Base-by-base conservation (phyloP, 1,284 basidiomycete species). In the Moniliophthora roreri region DNA sequence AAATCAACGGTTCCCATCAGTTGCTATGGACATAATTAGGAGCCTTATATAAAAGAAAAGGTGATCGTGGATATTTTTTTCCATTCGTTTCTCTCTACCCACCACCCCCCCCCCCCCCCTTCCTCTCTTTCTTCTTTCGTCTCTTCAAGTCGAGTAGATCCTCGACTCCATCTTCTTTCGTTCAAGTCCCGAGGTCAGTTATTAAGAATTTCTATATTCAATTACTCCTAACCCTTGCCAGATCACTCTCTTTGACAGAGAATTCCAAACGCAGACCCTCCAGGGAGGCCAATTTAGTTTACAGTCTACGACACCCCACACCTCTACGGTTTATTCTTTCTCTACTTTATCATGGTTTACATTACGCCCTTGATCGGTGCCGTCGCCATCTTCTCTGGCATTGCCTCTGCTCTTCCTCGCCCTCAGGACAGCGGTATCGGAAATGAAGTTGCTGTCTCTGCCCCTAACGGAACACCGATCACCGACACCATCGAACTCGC, bases 181-280 rank as follows among this genome's bases (percentile, higher is more conserved):
- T n/a, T 7, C n/a, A 39, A 40, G 40, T 23, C 26, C 39, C 41
- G 21, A 48, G 52, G 52, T 44, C 50, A 16, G 18, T 36, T 21
- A 47, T 36, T 40, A 62, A 64, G 21, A 63, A 41, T 21, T 41
- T 40, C 47, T 56, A 35, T 46, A 4, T 28, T 24, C 23, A 10
- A 23, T 32, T 44, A 7, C 11, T 16, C 39, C 40, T 47, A 16
- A 52, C 20, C 7, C 21, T 42, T 46, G 41, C 23, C 61, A 82
- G 80, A 82, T 82, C 78, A 77, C 74, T 72, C 80, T 85, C 84
- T 87, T 87, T 82, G 85, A 85, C 70, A 87, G 84, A 85, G 81
- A 72, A 67, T 68, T 70, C 70, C 68, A 70, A 71, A 73, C 69
- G 66, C 70, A 69, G 72, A 68, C 70, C 76, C 76, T 79, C 70